Base-by-base conservation (phyloP, 768 basidiomycete genomes). In the Rossbeevera mucosa region DNA sequence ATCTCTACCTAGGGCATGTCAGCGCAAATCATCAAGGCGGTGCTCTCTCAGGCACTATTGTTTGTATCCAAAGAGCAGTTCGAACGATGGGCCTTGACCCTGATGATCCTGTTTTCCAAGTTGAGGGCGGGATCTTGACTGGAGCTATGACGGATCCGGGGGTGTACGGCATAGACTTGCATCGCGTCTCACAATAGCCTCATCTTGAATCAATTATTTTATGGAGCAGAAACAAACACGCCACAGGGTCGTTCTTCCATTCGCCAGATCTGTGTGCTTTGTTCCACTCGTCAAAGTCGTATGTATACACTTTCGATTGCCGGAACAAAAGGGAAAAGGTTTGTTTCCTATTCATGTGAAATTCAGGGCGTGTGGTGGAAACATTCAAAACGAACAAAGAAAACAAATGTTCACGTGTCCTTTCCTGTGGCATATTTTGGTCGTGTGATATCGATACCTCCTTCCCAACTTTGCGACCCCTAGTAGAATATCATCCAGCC, bases 21-120 rank as follows among this genome's bases (percentile, higher is more conserved):
- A 58, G 94, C 96, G 0, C 96, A 99, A 69, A 94, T 98, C 52
- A 79, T 83, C 47, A 99, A 99, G 69, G 96, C 95, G 0, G 94
- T 97, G 12, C 72, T 99, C 13, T 90, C 92, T 7, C 96, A 99
- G 69, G 95, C 94, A 2, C 76, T 99, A 57, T 72, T 98, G 48
- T 99, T 99, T 76, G 88, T 95, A 75, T 91, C 93, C 57, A 99
- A 99, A 72, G 95, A 97, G 63, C 90, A 94, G 64, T 94, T 99
- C 62, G 96, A 99, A 67, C 81, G 81, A 4, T 95, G 88, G 80
- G 85, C 91, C 1, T 73, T 92, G 50, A 70, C 77, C 12, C 79
- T 94, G 53, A 83, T 91, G 76, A 67, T 83, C 21, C 53, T 86
- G 38, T 71, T 72, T 30, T 69, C 80, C 26, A 75, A 59, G 56